These are phyloP conservation scores for Amaranthus hypochondriacus DNA, from an alignment of 148 eudicot genomes.

Conservation along the genomic window DNA sequence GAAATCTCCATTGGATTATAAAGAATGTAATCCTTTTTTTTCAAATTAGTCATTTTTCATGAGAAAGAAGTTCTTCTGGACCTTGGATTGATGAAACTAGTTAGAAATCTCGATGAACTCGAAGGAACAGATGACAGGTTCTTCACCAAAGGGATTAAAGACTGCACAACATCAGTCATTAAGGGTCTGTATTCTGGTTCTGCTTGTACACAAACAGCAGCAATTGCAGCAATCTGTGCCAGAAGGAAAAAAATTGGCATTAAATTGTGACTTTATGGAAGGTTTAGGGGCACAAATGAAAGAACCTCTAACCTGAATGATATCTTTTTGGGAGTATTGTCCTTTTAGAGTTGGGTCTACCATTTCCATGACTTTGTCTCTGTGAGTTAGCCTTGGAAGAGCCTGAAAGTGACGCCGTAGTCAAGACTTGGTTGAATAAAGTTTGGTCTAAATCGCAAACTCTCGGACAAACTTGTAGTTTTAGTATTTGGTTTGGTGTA, in stretches of 20 bases:
- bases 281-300: constrained; percentile 1
- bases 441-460: not conserved
- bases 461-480: too few species aligned
- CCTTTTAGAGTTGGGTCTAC: constrained; percentile 66
- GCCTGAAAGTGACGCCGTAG: constrained; percentile 40
- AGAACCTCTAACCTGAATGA: constrained; percentile 59
- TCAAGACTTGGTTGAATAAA: constrained; percentile 4
- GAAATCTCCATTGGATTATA: not conserved
- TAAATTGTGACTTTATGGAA: not conserved
- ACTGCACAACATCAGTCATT: constrained; percentile 88
- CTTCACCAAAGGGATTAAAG: constrained; percentile 72
- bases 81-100: constrained; percentile 40
- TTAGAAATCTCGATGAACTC: constrained; percentile 43
- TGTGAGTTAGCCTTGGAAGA: constrained; percentile 70
- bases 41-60: not conserved
- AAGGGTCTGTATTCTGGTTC: constrained; percentile 88
- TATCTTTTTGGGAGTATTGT: constrained; percentile 64
- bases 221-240: constrained; percentile 75
- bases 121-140: constrained; percentile 36
- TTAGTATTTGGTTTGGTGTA: too few species aligned
- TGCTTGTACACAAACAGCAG: constrained; percentile 82
- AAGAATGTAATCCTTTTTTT: not conserved
- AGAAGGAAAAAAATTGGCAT: not conserved
- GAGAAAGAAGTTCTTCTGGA: constrained; percentile 29
- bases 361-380: constrained; percentile 68